These are phyloP conservation scores for Albizia julibrissin DNA, from an alignment of 306 rosid genomes.

Conservation along the genomic window DNA sequence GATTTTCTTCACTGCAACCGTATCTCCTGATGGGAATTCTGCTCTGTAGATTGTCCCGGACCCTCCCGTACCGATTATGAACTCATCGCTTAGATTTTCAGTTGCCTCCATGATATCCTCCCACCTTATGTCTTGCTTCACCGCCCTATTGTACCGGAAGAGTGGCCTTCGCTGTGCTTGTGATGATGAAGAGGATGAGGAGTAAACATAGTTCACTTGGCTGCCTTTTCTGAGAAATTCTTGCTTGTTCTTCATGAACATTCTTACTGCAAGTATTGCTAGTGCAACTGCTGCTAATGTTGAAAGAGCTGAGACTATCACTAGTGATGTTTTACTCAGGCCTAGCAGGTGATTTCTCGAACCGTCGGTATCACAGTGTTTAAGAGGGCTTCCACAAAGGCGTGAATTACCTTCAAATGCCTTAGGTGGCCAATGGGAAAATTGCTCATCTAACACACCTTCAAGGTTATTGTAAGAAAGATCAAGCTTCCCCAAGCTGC, in stretches of 20 bases:
- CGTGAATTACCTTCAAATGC: constrained; percentile 67
- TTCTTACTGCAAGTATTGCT: constrained; percentile 48
- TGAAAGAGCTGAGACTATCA: constrained; percentile 64
- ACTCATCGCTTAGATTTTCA: constrained; percentile 68
- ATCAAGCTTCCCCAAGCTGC: constrained; percentile 86
- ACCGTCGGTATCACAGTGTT: constrained; percentile 38
- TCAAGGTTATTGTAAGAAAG: constrained; percentile 75
- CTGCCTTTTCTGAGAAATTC: constrained; percentile 49
- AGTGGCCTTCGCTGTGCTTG: constrained; percentile 65
- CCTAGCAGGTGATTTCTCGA: constrained; percentile 38
- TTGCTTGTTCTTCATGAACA: constrained; percentile 52
- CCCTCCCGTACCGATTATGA: constrained; percentile 88
- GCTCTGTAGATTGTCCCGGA: constrained; percentile 92
- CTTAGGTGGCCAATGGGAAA: constrained; percentile 71
- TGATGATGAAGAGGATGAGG: constrained; percentile 77
- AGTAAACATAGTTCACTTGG: constrained; percentile 59
- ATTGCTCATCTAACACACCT: constrained; percentile 65
- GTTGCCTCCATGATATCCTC: constrained; percentile 92
- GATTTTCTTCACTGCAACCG: constrained; percentile 84
- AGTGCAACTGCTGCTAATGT: constrained; percentile 68
- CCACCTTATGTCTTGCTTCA: constrained; percentile 72
- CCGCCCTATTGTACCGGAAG: constrained; percentile 56
- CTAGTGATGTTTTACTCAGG: constrained; percentile 52
- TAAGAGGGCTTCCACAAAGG: constrained; percentile 84
- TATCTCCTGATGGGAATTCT: constrained; percentile 68